A percentile compares a stretch with the other conserved stretches of the same genome.
Evolutionary conservation across 495 filamentous ascomycete species (phyloP).

Genomic region (Thermochaetoides thermophila): DNA sequence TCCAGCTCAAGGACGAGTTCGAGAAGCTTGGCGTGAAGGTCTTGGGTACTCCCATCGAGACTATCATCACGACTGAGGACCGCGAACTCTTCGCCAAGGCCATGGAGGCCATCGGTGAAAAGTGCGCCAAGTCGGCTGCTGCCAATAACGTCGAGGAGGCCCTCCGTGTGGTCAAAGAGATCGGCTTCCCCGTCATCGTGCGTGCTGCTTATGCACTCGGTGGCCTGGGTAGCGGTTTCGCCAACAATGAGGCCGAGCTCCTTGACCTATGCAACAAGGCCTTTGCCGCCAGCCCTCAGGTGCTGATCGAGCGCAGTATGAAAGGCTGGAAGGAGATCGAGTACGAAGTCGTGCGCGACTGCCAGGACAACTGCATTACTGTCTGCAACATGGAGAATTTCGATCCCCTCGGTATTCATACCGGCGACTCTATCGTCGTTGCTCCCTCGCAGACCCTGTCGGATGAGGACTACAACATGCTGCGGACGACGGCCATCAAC

Average conservation of each 20-base stretch:
- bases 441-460: constrained; percentile 90
- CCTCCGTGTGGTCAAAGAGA: constrained; percentile 64
- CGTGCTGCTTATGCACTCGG: constrained; percentile 92
- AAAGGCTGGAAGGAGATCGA: constrained; percentile 99
- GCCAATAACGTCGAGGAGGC: constrained; percentile 80
- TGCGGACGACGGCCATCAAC: constrained; percentile 88
- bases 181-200: constrained; percentile 93
- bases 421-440: constrained; percentile 93
- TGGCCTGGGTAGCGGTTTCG: constrained; percentile 90
- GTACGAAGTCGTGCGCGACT: constrained; percentile 92
- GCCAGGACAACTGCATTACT: constrained; percentile 92
- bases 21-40: constrained; percentile 81
- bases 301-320: constrained; percentile 94
- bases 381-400: constrained; percentile 99
- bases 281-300: constrained; percentile 87
- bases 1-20: constrained; percentile 93
- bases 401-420: constrained; percentile 90
- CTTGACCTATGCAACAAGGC: constrained; percentile 88
- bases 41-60: constrained; percentile 89
- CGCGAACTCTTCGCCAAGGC: constrained; percentile 91
- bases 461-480: constrained; percentile 98
- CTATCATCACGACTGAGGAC: constrained; percentile 96
- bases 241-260: constrained; percentile 75
- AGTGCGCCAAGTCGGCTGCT: constrained; percentile 92
- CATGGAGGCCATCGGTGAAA: constrained; percentile 97